Evolutionary conservation across 257 asterid species (phyloP).

Genomic region (Scutellaria barbata): DNA sequence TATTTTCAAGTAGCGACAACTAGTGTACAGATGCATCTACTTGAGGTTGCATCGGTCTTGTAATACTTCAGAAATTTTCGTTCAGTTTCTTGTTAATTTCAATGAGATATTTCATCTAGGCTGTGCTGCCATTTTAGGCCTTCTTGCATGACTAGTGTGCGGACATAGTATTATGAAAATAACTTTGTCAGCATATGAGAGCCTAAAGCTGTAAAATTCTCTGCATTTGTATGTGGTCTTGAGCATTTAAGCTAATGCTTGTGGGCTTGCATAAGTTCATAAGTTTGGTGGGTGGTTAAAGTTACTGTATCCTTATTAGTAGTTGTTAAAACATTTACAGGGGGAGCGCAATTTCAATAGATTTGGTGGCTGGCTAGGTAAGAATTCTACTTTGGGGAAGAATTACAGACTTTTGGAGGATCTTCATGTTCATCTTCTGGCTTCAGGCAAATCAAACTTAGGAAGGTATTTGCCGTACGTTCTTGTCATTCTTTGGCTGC

Average conservation of each 20-base stretch:
- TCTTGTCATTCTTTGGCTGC: constrained; percentile 1
- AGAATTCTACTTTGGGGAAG: constrained; percentile 90
- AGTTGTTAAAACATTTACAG: constrained; percentile 48
- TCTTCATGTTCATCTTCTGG: constrained; percentile 89
- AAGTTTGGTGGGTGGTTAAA: not conserved
- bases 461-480: constrained; percentile 66
- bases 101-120: constrained; percentile 5
- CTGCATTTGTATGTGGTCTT: not conserved
- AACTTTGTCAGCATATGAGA: not conserved
- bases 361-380: constrained; percentile 99
- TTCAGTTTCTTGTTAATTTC: not conserved
- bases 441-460: constrained; percentile 79
- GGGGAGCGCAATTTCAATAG: constrained; percentile 95
- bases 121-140: not conserved
- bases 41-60: too few species aligned
- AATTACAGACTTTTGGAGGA: constrained; percentile 89
- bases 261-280: too few species aligned
- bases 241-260: constrained; percentile 14
- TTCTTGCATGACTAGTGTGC: not conserved
- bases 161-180: not conserved
- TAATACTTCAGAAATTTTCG: not conserved
- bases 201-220: not conserved
- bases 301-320: constrained; percentile 5
- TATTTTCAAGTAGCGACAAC: not conserved
- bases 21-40: too few species aligned